A percentile compares a stretch with the other conserved stretches of the same genome.
These are phyloP conservation scores for Amaranthus cruentus DNA, from an alignment of 148 eudicot species.

Conservation along the genomic window DNA sequence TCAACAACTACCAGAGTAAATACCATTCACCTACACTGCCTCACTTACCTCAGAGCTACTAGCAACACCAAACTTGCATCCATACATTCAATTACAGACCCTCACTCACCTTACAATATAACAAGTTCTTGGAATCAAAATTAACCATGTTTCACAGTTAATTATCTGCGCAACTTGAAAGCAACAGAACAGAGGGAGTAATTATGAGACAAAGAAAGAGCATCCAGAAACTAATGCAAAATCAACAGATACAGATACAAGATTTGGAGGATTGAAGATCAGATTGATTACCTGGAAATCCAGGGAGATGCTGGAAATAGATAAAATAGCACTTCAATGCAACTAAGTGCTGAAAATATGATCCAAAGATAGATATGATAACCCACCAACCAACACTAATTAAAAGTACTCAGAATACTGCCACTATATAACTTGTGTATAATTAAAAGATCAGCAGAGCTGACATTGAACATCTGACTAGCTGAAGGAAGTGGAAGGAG, in stretches of 20 bases:
- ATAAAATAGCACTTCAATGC: not conserved
- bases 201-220: not conserved
- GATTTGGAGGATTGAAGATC: not conserved
- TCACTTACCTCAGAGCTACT: no score
- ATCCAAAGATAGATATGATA: not conserved
- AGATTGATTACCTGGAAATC: constrained; percentile 13
- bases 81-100: no score
- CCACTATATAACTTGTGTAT: constrained; percentile 45
- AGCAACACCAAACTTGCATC: no score
- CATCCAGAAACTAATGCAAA: constrained; percentile 4
- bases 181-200: not conserved
- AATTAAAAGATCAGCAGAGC: constrained; percentile 47
- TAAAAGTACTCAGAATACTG: constrained; percentile 21
- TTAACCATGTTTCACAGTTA: not conserved
- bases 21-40: no score
- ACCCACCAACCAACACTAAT: constrained; percentile 1
- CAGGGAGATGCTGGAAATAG: not conserved
- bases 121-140: not conserved
- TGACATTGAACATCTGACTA: constrained; percentile 50
- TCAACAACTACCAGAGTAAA: no score
- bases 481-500: constrained; percentile 47
- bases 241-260: not conserved
- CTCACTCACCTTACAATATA: no score
- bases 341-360: not conserved
- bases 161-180: no score